Percentiles rank a stretch among this genome's conserved stretches.
These are phyloP conservation scores for Rhodocollybia butyracea DNA, from an alignment of 768 basidiomycete genomes.

Conservation along the genomic window DNA sequence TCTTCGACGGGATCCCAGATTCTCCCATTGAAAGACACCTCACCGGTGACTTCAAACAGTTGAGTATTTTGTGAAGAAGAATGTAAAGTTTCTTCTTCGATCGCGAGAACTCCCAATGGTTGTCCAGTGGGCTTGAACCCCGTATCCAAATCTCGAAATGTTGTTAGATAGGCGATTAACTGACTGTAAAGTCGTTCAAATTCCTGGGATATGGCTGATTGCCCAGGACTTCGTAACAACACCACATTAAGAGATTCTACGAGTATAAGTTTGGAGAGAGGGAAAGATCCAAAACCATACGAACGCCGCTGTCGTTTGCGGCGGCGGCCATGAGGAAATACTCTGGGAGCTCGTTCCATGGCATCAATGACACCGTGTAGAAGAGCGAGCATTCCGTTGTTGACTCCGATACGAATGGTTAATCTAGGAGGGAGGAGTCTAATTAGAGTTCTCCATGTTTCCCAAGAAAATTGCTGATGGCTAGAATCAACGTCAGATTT, in stretches of 20 bases:
- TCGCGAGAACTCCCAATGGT: neutral
- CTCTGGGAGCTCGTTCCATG: neutral
- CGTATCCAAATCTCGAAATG: neutral
- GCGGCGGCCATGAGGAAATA: neutral
- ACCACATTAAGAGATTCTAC: neutral
- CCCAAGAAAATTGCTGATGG: neutral
- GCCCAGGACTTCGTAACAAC: neutral
- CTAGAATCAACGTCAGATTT: too few relatives aligned
- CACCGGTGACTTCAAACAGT: neutral
- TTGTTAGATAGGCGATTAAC: neutral
- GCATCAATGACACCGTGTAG: neutral
- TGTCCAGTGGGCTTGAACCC: neutral
- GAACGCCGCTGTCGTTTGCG: neutral
- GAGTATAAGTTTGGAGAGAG: neutral
- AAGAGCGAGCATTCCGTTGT: neutral
- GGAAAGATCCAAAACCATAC: neutral
- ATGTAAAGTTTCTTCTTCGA: neutral
- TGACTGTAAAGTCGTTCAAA: neutral
- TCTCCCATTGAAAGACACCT: neutral
- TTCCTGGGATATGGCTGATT: neutral
- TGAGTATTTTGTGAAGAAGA: neutral
- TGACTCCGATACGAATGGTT: constrained; percentile 4
- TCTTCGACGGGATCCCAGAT: neutral
- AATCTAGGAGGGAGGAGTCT: neutral
- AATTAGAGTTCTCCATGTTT: constrained; percentile 1